These are phyloP conservation scores for Claviceps pazoutovae DNA, from an alignment of 2,329 filamentous ascomycete species.

Conservation along the genomic window DNA sequence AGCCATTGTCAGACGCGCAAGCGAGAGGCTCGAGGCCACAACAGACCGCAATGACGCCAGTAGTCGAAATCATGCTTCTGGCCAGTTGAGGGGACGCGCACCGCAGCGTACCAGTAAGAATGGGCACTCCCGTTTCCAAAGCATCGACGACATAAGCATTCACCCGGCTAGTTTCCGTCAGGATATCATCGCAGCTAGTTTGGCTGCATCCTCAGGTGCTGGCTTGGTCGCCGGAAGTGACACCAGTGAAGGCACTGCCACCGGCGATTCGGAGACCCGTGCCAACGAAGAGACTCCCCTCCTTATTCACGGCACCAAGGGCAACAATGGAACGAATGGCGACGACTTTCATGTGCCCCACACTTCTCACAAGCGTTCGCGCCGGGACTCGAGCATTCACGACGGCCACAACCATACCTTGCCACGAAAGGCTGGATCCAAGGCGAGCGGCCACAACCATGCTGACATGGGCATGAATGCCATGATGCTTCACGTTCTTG, in stretches of 20 bases:
- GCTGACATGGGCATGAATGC: constrained; percentile 92
- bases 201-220: constrained; percentile 33
- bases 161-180: constrained; percentile 84
- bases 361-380: constrained; percentile 13
- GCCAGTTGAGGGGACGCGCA: constrained; percentile 25
- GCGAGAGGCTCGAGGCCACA: constrained; percentile 18
- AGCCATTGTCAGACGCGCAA: constrained; percentile 39
- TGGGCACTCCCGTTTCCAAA: constrained; percentile 45
- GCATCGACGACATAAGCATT: constrained; percentile 63
- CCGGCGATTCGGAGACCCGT: constrained; percentile 26
- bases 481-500: constrained; percentile 62
- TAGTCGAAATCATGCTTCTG: constrained; percentile 17
- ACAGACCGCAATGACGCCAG: constrained; percentile 14
- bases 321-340: constrained; percentile 17
- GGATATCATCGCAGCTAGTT: constrained; percentile 78
- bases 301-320: constrained; percentile 20
- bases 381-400: constrained; percentile 44
- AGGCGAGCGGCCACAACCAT: constrained; percentile 62
- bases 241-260: constrained; percentile 32
- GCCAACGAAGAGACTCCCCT: constrained; percentile 33
- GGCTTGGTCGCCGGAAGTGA: constrained; percentile 42
- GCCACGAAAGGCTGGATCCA: constrained; percentile 45
- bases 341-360: constrained; percentile 11
- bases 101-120: constrained; percentile 32
- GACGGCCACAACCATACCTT: constrained; percentile 68